Evolutionary conservation across 805 yeast genomes (phyloP).

Genomic region (Cyberlindnera maritima): DNA sequence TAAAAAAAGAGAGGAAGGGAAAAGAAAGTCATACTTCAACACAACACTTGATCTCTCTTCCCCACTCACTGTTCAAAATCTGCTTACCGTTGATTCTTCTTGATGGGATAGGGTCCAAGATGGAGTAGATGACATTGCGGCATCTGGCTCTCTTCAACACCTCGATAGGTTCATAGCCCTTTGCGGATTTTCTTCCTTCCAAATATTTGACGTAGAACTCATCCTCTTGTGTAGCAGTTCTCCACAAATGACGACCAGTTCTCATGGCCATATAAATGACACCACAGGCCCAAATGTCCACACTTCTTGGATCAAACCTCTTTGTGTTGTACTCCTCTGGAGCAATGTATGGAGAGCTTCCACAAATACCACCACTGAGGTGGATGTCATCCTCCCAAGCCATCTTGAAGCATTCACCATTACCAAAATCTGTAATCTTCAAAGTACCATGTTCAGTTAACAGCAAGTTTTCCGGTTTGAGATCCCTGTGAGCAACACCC

Average conservation of each 20-base stretch:
- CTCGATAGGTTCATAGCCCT: conserved; percentile 93
- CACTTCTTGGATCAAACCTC: conserved; percentile 77
- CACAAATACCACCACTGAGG: conserved; percentile 73
- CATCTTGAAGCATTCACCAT: conserved; percentile 77
- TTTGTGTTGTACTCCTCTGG: conserved; percentile 73
- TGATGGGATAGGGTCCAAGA: conserved; percentile 86
- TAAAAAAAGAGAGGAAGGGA: too few species aligned
- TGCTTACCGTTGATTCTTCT: conserved; percentile 88
- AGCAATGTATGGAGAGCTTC: conserved; percentile 86
- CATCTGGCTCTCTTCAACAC: conserved; percentile 80
- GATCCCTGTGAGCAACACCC: conserved; percentile 88
- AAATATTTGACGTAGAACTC: conserved; percentile 76
- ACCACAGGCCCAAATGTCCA: conserved; percentile 92
- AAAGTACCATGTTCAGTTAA: conserved; percentile 69
- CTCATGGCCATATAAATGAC: conserved; percentile 92
- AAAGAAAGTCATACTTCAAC: conserved; percentile 9
- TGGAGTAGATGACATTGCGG: conserved; percentile 88
- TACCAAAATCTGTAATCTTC: conserved; percentile 88
- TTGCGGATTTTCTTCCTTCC: conserved; percentile 72
- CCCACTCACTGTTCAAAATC: conserved; percentile 92
- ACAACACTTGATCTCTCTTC: conserved; percentile 63
- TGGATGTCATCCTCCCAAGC: conserved; percentile 79
- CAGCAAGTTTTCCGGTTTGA: conserved; percentile 83
- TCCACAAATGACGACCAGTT: conserved; percentile 93
- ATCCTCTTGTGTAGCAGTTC: conserved; percentile 75